Percentiles rank a stretch among this genome's conserved stretches.
These are phyloP conservation scores for Drosera capensis DNA, from an alignment of 148 eudicot species.

Conservation along the genomic window DNA sequence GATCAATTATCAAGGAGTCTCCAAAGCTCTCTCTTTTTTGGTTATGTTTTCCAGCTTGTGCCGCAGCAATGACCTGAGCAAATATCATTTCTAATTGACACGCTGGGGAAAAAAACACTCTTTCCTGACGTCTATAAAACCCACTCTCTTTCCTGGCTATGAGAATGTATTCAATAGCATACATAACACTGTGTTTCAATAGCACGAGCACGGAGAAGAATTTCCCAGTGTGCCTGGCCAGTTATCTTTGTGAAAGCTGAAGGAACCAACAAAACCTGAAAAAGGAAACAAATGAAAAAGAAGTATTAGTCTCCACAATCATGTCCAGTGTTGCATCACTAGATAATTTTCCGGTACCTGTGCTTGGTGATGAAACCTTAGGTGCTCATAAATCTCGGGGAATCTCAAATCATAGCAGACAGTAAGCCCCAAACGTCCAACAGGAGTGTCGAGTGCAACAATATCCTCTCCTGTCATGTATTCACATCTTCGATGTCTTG, in stretches of 20 bases:
- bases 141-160: not conserved
- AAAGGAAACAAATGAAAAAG: not conserved
- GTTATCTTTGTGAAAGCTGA: constrained; percentile 84
- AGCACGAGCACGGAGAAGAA: constrained; percentile 62
- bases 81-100: constrained; percentile 3
- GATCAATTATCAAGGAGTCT: constrained; percentile 82
- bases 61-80: constrained; percentile 85
- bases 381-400: constrained; percentile 72
- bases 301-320: not conserved
- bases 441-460: constrained; percentile 65
- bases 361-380: constrained; percentile 55
- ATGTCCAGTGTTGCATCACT: not conserved
- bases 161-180: constrained; percentile 8
- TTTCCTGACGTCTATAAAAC: not conserved
- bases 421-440: constrained; percentile 73
- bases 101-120: no score
- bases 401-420: constrained; percentile 93
- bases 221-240: constrained; percentile 88
- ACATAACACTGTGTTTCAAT: constrained; percentile 80
- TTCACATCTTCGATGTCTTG: no score
- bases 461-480: constrained; percentile 59
- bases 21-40: constrained; percentile 89
- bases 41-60: constrained; percentile 89
- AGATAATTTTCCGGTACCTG: constrained; percentile 26
- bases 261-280: constrained; percentile 76